These are phyloP conservation scores for Boletus reticuloceps DNA, from an alignment of 768 basidiomycete genomes.

Conservation along the genomic window DNA sequence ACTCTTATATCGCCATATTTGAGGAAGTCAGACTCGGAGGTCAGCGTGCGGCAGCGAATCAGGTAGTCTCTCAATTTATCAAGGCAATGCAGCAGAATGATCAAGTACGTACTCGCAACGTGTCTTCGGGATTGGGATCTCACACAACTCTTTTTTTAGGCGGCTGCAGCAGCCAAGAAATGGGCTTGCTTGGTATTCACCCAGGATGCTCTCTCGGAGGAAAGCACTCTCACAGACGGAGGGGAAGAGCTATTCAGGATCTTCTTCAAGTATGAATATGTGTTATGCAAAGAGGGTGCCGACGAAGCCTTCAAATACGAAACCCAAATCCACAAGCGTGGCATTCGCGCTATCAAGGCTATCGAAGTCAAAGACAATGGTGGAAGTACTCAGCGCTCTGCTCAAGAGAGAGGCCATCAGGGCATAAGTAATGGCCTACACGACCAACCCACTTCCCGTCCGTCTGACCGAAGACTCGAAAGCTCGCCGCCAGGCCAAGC, in stretches of 20 bases:
- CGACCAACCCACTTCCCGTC: background rate
- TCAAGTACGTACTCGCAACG: conserved; percentile 13
- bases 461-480: background rate
- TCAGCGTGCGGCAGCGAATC: background rate
- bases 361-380: background rate
- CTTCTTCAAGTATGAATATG: conserved; percentile 23
- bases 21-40: too few relatives aligned
- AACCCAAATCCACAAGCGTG: background rate
- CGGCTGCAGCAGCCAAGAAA: conserved; percentile 2
- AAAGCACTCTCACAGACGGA: conserved; percentile 2
- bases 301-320: background rate
- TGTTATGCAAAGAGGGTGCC: background rate
- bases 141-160: conserved; percentile 7
- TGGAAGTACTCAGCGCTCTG: background rate
- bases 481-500: background rate
- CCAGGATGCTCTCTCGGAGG: background rate
- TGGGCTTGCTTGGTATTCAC: conserved; percentile 21
- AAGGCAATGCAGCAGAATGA: conserved; percentile 5
- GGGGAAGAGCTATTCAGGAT: conserved; percentile 12
- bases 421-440: background rate
- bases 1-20: background rate
- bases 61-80: conserved; percentile 4
- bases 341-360: conserved; percentile 6
- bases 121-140: background rate
- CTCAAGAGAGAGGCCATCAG: background rate